phyloP scores from a whole-genome alignment of 2,329 filamentous ascomycete species.

The Claviceps monticola region DNA sequence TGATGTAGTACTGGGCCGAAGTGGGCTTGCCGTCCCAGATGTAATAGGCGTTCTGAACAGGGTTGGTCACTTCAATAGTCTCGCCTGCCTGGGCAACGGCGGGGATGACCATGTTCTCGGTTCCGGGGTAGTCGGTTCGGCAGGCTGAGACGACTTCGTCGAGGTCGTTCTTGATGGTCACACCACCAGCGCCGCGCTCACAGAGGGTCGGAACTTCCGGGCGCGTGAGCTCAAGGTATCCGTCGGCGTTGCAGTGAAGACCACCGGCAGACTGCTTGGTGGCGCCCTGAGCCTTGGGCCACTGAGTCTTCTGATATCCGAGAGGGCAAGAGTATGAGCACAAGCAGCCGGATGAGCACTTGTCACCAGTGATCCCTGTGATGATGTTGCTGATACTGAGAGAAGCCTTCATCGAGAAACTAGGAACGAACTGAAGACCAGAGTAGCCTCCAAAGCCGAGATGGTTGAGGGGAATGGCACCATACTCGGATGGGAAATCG shows the following conservation, averaged over 20 bases:
- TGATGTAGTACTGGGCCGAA: slow-evolving; percentile 94
- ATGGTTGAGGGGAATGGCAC: slow-evolving; percentile 57
- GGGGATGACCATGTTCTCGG: slow-evolving; percentile 76
- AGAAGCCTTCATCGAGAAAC: slow-evolving; percentile 30
- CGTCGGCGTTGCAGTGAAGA: slow-evolving; percentile 58
- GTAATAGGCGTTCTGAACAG: slow-evolving; percentile 60
- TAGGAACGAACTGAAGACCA: slow-evolving; percentile 55
- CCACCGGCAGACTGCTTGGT: slow-evolving; percentile 82
- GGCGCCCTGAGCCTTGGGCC: slow-evolving; percentile 63
- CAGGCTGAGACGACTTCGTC: slow-evolving; percentile 56
- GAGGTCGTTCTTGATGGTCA: slow-evolving; percentile 66
- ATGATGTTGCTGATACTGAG: slow-evolving; percentile 50
- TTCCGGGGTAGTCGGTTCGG: slow-evolving; percentile 93
- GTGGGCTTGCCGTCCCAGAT: slow-evolving; percentile 60
- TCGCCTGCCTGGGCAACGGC: slow-evolving; percentile 47
- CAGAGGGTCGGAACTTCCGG: slow-evolving; percentile 56
- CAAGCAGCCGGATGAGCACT: slow-evolving; percentile 51
- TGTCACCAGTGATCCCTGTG: slow-evolving; percentile 45
- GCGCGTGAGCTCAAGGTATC: slow-evolving; percentile 69
- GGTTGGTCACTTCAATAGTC: slow-evolving; percentile 56
- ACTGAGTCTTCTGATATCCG: slow-evolving; percentile 87
- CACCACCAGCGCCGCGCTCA: slow-evolving; percentile 52
- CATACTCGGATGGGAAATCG: slow-evolving; percentile 67
- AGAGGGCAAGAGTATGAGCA: slow-evolving; percentile 91
- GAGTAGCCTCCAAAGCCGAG: slow-evolving; percentile 62